Conservation (phyloP, 2,329 filamentous ascomycete genomes). For the Metarhizium robertsii region DNA sequence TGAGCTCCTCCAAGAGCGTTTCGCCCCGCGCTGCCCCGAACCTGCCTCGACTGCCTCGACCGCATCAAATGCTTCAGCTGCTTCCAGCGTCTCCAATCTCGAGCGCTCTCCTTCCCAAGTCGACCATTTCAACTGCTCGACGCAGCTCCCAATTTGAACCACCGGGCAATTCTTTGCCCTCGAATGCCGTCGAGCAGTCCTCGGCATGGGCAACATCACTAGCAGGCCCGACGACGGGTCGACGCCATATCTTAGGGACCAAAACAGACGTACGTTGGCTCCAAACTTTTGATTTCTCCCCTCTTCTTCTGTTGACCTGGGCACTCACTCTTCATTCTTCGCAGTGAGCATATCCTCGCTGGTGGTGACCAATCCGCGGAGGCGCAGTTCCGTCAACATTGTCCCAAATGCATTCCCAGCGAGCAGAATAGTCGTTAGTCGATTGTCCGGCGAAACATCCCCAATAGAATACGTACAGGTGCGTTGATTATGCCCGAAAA, state of each 20-base stretch:
- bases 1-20: background rate
- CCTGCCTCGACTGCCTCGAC: background rate
- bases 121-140: background rate
- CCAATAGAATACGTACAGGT: conserved; percentile 92
- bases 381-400: conserved; percentile 67
- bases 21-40: background rate
- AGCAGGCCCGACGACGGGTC: conserved; percentile 81
- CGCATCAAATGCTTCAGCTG: too few species aligned
- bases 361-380: conserved; percentile 68
- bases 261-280: conserved; percentile 66
- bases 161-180: conserved; percentile 3
- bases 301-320: conserved; percentile 6
- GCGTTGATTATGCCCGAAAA: conserved; percentile 18
- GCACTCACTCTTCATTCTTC: conserved; percentile 1
- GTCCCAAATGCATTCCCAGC: conserved; percentile 83
- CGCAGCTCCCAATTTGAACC: background rate
- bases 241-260: conserved; percentile 78
- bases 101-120: background rate
- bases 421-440: conserved; percentile 62
- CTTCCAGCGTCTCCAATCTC: background rate
- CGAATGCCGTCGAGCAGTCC: conserved; percentile 6
- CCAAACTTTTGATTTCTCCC: conserved; percentile 9
- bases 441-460: conserved; percentile 62
- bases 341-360: conserved; percentile 82
- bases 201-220: conserved; percentile 82